These are phyloP conservation scores for Ormosia semicastrata DNA, from an alignment of 306 rosid genomes.

Conservation along the genomic window DNA sequence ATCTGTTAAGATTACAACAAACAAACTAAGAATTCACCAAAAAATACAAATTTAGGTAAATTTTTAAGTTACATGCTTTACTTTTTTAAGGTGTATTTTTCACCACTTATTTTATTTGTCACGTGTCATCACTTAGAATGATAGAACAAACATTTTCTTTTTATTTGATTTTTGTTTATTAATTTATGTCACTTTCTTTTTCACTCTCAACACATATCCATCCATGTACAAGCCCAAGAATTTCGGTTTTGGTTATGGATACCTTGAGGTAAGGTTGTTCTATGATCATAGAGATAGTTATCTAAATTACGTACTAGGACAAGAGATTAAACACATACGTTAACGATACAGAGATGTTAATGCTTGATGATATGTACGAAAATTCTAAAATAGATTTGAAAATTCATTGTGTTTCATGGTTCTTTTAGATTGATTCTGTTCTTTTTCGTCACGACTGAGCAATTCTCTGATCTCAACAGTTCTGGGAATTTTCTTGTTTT, in stretches of 20 bases:
- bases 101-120: constrained; percentile 22
- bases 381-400: not conserved
- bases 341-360: not conserved
- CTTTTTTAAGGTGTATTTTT: constrained; percentile 30
- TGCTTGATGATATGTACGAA: not conserved
- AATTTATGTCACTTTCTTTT: not conserved
- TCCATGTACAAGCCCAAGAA: not conserved
- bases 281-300: constrained; percentile 7
- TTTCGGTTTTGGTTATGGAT: constrained; percentile 12
- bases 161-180: not conserved
- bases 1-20: not conserved
- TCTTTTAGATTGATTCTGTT: not conserved
- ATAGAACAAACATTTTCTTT: not conserved
- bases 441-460: not conserved
- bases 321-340: not conserved
- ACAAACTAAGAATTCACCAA: not conserved
- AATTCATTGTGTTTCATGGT: not conserved
- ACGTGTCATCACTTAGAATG: constrained; percentile 10
- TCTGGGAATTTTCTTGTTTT: not conserved
- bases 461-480: constrained; percentile 10
- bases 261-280: constrained; percentile 30
- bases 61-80: not conserved
- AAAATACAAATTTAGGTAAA: not conserved
- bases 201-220: not conserved
- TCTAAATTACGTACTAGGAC: not conserved